phyloP scores from a whole-genome alignment of 768 basidiomycete species.

The Scleroderma citrinum region DNA sequence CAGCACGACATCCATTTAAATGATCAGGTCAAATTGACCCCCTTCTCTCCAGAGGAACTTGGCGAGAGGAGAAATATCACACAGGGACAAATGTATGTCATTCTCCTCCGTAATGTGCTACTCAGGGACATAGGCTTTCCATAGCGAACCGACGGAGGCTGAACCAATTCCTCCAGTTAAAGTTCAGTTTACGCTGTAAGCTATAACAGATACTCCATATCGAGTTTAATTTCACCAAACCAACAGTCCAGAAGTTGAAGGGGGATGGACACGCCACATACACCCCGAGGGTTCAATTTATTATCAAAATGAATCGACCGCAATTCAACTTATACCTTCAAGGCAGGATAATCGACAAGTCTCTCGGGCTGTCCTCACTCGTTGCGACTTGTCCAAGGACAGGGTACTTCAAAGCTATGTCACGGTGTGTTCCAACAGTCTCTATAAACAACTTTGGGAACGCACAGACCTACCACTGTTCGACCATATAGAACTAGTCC shows the following conservation, averaged over 20 bases:
- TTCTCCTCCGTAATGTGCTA: no score
- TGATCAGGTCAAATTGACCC: no score
- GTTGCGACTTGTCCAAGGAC: background rate
- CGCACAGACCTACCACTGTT: background rate
- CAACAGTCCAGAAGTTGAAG: no score
- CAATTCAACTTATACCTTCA: slow-evolving; percentile 25
- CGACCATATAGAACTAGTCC: background rate
- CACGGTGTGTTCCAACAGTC: background rate
- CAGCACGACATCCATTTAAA: no score
- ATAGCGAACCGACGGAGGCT: no score
- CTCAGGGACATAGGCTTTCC: no score
- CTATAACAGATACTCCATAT: no score
- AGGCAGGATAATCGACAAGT: background rate
- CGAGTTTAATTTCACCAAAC: no score
- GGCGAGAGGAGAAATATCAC: slow-evolving; percentile 15
- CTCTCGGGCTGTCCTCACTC: background rate
- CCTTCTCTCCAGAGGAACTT: slow-evolving; percentile 53
- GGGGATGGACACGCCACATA: background rate
- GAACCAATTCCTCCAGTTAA: no score
- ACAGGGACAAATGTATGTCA: no score
- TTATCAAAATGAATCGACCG: slow-evolving; percentile 34
- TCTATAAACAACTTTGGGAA: background rate
- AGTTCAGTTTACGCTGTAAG: no score
- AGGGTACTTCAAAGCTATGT: background rate
- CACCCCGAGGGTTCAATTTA: slow-evolving; percentile 58